Percentiles rank a stretch among this genome's conserved stretches.
These are phyloP conservation scores for Cyberlindnera petersonii DNA, from an alignment of 805 yeast genomes.

Conservation along the genomic window DNA sequence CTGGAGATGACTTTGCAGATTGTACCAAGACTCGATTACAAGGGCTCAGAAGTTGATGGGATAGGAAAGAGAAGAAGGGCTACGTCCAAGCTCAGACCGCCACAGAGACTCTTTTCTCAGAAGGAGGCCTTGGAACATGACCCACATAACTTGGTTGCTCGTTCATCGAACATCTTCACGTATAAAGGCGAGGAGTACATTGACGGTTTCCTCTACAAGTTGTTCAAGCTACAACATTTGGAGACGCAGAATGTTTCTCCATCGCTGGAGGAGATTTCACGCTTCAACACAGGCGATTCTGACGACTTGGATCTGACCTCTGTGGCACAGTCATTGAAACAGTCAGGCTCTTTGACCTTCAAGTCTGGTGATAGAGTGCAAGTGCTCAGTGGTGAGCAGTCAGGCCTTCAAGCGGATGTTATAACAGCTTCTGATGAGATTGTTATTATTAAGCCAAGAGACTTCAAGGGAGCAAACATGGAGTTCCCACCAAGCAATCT, in stretches of 20 bases:
- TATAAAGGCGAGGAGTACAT: slow-evolving; percentile 86
- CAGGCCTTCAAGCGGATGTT: slow-evolving; percentile 81
- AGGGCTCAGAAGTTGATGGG: slow-evolving; percentile 57
- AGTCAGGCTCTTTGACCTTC: slow-evolving; percentile 55
- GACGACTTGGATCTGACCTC: slow-evolving; percentile 84
- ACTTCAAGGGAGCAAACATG: slow-evolving; percentile 46
- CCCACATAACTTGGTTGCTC: slow-evolving; percentile 63
- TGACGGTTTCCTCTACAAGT: slow-evolving; percentile 84
- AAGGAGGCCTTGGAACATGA: slow-evolving; percentile 87
- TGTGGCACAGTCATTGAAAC: slow-evolving; percentile 81
- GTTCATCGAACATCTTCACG: slow-evolving; percentile 59
- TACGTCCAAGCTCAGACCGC: slow-evolving; percentile 69
- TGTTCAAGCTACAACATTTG: slow-evolving; percentile 76
- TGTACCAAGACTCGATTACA: slow-evolving; percentile 92
- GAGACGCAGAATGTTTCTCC: slow-evolving; percentile 84
- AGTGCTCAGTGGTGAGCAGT: slow-evolving; percentile 88
- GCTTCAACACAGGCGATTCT: slow-evolving; percentile 67
- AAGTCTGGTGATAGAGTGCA: slow-evolving; percentile 95
- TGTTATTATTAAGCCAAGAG: slow-evolving; percentile 44
- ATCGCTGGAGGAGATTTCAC: slow-evolving; percentile 79
- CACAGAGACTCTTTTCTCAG: slow-evolving; percentile 82
- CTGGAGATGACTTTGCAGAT: slow-evolving; percentile 90
- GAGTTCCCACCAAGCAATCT: slow-evolving; percentile 81
- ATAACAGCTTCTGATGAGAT: slow-evolving; percentile 63
- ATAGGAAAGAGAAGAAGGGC: slow-evolving; percentile 47